Base-by-base conservation (phyloP, 2,329 filamentous ascomycete species). In the Madurella mycetomatis region DNA sequence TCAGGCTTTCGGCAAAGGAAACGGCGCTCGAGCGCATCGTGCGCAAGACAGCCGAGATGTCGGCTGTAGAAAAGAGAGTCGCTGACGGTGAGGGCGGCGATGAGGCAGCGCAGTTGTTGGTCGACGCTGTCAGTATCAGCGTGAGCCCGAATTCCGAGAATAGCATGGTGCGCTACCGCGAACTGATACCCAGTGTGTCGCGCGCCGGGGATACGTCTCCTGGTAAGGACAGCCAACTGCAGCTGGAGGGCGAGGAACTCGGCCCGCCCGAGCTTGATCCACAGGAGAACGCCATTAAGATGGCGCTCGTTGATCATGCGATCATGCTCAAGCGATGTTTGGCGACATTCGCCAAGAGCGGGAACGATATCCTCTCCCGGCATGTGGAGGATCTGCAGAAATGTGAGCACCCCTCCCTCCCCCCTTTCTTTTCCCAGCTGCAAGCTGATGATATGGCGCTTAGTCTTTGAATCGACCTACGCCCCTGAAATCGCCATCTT, bases 1-100 rank as follows among this genome's bases (percentile, higher is more conserved):
- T 90, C 16, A 78, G 78, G 11, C 76, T 96, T 25, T 81, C 81
- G 32, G 85, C 92, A 7, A 77, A 94, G 55, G 88, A 96, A 70
- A 92, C 90, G n/a, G 92, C 88, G 0, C 77, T 97, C 57, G 92
- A 97, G 69, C 85, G 92, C 15, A 92, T 94, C 32, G 86, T 90
- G 63, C 84, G 92, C 55, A 96, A 96, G 75, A 95, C 92, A 1
- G 83, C 89, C 55, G 92, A 97, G 70, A 82, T 97, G 74, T 77
- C 83, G 1, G 72, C 80, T 0, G 75, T 96, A 1, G 90, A 95
- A 68, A 89, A 86, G 68, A 84, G 85, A 47, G 77, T 92, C 9
- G 73, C 78, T 1, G 85, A 89, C 18, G 87, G 87, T 5, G 88
- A 92, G 53, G 59, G 17, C 18, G 63, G 65, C 13, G 84, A 90